Evolutionary conservation across 1,284 basidiomycete species (phyloP).

Genomic region (Malassezia furfur): DNA sequence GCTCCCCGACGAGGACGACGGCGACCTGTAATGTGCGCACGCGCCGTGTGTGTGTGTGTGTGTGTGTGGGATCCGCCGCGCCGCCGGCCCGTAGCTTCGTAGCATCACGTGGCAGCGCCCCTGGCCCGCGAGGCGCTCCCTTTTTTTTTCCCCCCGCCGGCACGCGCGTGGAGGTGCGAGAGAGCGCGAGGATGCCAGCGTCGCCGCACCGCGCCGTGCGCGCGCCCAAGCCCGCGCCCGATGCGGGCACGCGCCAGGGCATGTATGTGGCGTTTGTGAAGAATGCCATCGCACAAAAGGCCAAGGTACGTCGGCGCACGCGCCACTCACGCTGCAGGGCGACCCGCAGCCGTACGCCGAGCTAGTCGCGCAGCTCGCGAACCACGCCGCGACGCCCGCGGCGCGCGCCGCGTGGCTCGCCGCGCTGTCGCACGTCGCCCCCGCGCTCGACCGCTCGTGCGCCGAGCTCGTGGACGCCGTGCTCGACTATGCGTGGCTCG

Average conservation of each 20-base stretch:
- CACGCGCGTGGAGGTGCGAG: no score
- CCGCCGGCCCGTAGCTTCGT: neutral
- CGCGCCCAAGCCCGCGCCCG: neutral
- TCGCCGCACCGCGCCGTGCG: conserved; percentile 6
- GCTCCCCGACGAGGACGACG: conserved; percentile 54
- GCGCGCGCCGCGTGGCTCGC: conserved; percentile 50
- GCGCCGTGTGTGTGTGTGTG: neutral
- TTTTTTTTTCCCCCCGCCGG: no score
- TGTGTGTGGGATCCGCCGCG: no score
- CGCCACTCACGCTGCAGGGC: conserved; percentile 13
- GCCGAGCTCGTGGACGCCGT: conserved; percentile 77
- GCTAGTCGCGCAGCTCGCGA: conserved; percentile 53
- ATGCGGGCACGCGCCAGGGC: conserved; percentile 51
- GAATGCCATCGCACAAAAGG: conserved; percentile 68
- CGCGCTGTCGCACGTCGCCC: conserved; percentile 53
- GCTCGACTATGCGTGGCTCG: conserved; percentile 80
- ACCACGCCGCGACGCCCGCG: conserved; percentile 1
- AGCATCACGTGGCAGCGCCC: conserved; percentile 1
- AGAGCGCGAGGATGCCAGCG: conserved; percentile 6
- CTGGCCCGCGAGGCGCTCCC: no score
- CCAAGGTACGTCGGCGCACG: conserved; percentile 53
- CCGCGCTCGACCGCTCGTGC: conserved; percentile 66
- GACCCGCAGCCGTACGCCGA: conserved; percentile 51
- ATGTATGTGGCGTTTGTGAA: conserved; percentile 76
- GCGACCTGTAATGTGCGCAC: conserved; percentile 34